A percentile compares a stretch with the other conserved stretches of the same genome.
Conservation (phyloP, 345 rosid genomes). For the Bruguiera sexangula region DNA sequence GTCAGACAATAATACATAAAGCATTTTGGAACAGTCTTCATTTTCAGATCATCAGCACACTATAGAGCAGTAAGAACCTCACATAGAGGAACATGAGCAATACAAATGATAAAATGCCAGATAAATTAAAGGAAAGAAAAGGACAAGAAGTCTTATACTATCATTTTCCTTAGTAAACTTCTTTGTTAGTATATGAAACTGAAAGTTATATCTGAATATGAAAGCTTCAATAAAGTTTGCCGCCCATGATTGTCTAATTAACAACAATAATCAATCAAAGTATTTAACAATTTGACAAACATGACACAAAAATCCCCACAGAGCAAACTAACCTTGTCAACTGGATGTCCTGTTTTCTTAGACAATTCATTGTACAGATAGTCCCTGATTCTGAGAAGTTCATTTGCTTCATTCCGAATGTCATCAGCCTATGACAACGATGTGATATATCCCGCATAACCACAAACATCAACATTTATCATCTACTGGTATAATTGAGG, state of each 20-base stretch:
- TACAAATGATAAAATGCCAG: background rate
- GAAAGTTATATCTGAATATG: too few species aligned
- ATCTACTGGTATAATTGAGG: background rate
- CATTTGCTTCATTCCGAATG: constrained; percentile 67
- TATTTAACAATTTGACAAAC: too few species aligned
- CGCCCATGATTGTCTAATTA: too few species aligned
- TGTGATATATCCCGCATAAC: background rate
- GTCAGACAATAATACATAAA: background rate
- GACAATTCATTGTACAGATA: constrained; percentile 76
- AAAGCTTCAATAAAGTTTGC: too few species aligned
- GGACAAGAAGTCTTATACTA: too few species aligned
- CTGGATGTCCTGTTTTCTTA: constrained; percentile 71
- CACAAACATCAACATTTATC: background rate
- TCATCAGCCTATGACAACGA: constrained; percentile 63
- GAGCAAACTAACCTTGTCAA: constrained; percentile 62
- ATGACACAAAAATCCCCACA: too few species aligned
- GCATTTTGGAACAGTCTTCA: too few species aligned
- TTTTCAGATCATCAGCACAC: too few species aligned
- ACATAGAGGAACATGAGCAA: background rate
- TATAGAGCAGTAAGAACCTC: background rate
- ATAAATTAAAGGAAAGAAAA: too few species aligned
- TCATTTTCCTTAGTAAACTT: too few species aligned
- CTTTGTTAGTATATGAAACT: too few species aligned
- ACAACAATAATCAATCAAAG: too few species aligned
- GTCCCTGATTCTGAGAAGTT: constrained; percentile 75